Base-by-base conservation (phyloP, 2,329 filamentous ascomycete genomes). In the Pestalotiopsis sp. region DNA sequence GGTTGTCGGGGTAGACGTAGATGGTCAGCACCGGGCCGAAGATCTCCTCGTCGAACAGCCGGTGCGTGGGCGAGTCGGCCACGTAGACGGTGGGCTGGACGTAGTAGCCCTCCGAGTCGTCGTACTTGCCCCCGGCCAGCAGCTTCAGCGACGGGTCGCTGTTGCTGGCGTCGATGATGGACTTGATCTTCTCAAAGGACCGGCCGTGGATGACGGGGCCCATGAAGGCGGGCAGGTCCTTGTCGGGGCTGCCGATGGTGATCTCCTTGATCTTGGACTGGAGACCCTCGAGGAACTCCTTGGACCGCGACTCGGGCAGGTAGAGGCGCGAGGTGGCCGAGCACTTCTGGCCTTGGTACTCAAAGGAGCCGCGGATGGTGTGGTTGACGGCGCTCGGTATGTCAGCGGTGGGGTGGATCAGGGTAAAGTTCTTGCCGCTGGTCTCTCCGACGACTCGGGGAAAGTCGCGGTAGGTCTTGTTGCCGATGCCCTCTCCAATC, bases 271-370 rank as follows among this genome's bases (percentile, higher is more conserved):
- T 81, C 77, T 90, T 88, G 82, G 95, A 93, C 70, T 90, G 83
- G 11, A 91, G 87, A 88, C 92, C 94, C 60, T 92, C 80, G 2
- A 52, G 45, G 45, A 52, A 52, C 45, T 52, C 45, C 45, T 52
- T 52, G 45, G 45, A 17, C 45, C 45, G 45, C 14, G 92, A 95
- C 75, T 88, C 86, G 39, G 94, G 90, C 3, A 96, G 88, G 81
- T 97, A 97, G 64, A 89, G 84, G 31, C 94, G 90, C 31, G 93
- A 95, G 20, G 92, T 94, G 68, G 94, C 94, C 75, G 91, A 94
- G 86, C 94, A 97, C 82, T 97, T 97, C 81, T 97, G 94, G 64
- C 94, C 94, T 79, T 96, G 93, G 84, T 91, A 97, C 81, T 97
- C 94, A 77, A 97, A 97, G 2, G 94, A 93, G 63, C 93, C 93